Percentiles rank a stretch among this genome's conserved stretches.
Conservation (phyloP, 345 rosid genomes). For the Arabis alpina region DNA sequence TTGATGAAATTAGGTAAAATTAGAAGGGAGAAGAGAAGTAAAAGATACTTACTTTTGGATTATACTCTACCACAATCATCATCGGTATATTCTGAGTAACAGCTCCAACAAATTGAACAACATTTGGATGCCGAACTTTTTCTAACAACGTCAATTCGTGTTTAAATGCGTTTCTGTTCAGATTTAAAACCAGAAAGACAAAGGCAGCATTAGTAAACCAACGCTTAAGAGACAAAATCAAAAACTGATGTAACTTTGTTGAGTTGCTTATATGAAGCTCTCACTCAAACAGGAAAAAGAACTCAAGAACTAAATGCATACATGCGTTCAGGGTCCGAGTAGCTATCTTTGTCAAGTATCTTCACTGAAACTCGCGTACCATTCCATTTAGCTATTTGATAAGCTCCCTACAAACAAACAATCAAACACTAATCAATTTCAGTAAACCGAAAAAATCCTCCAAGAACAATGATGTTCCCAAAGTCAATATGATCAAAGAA, state of each 20-base stretch:
- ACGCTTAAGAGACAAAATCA: neutral
- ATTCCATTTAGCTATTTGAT: conserved; percentile 98
- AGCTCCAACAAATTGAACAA: conserved; percentile 96
- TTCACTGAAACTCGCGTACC: conserved; percentile 91
- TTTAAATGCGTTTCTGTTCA: conserved; percentile 77
- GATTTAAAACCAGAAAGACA: conserved; percentile 21
- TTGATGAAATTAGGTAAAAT: neutral
- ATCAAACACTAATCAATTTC: neutral
- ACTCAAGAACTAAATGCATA: conserved; percentile 37
- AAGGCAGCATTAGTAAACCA: conserved; percentile 14
- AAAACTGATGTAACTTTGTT: no score
- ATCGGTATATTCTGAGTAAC: conserved; percentile 93
- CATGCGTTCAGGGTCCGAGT: conserved; percentile 70
- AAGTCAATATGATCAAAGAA: neutral
- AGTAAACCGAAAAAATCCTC: neutral
- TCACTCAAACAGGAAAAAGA: conserved; percentile 11
- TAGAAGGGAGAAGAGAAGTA: conserved; percentile 24
- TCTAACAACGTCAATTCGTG: conserved; percentile 79
- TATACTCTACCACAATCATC: conserved; percentile 95
- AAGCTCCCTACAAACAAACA: conserved; percentile 68
- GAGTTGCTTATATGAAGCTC: neutral
- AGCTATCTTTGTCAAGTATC: conserved; percentile 80
- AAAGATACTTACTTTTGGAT: conserved; percentile 65
- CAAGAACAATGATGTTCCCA: conserved; percentile 7
- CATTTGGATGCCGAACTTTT: conserved; percentile 92